Base-by-base conservation (phyloP, 352 stramenopile species). In the Phytopythium ostracodes region DNA sequence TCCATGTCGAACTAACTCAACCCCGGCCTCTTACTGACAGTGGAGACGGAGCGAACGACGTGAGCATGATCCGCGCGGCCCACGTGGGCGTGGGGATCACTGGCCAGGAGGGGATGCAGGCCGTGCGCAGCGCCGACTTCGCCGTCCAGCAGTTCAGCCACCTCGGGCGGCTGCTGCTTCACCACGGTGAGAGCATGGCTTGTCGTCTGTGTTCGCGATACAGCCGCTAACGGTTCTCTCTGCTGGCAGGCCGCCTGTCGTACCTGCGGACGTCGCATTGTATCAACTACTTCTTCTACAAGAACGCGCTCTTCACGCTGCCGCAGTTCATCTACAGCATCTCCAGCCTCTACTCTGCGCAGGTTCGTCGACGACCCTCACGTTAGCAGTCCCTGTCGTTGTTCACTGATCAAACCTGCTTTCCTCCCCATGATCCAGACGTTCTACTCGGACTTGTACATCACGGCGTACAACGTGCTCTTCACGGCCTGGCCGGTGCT, bases 231-330 rank as follows among this genome's bases (percentile, higher is more conserved):
- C n/a, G n/a, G n/a, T n/a, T n/a, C n/a, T 9, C 17, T 8, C 11
- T 14, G 4, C 14, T 33, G 46, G 14, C 17, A 52, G 46, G 97
- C 11, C 89, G 97, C 29, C 96, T 98, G 66, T 98, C 98, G 43
- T 99, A 99, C 69, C 84, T 96, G 43, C 93, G 98, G 15, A 96
- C 98, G 56, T 89, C 87, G 22, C 92, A 97, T 62, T 93, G 97
- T 53, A 96, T 99, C 71, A 89, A 98, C 44, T 99, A 98, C 64
- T 98, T 98, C 59, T 99, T 99, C 73, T 99, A 99, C 90, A 99
- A 99, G 78, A 99, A 99, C 75, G 90, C 98, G 54, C 81, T 96
- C 5, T 92, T 98, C 58, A 96, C 90, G 10, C 56, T 97, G 9
- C 78, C 81, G 5, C 86, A 97, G 62, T 97, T 97, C 65, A 85